These are phyloP conservation scores for Aspergillus udagawae DNA, from an alignment of 2,329 filamentous ascomycete genomes.

Conservation along the genomic window DNA sequence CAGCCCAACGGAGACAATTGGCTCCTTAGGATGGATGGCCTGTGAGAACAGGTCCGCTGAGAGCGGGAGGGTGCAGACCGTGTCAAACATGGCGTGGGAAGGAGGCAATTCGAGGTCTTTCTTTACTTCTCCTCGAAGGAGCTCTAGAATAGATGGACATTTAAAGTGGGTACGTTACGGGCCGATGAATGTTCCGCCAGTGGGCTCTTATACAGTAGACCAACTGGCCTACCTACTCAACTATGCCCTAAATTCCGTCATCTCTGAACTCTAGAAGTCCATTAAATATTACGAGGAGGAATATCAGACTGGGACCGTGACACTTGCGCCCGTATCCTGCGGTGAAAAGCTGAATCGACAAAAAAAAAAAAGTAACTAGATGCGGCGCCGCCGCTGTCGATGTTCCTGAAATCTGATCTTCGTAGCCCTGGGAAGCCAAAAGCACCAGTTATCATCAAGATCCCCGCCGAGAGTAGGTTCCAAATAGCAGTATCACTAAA, in stretches of 20 bases:
- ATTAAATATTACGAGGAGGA: neutral
- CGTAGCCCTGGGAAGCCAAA: too few relatives aligned
- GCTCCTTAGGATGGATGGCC: constrained; percentile 77
- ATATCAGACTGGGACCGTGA: neutral
- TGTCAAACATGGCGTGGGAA: constrained; percentile 69
- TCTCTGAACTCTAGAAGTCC: neutral
- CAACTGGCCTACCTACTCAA: too few relatives aligned
- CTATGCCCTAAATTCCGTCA: neutral
- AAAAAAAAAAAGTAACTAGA: neutral
- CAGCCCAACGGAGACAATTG: constrained; percentile 80
- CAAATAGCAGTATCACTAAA: too few relatives aligned
- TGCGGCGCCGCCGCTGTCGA: neutral
- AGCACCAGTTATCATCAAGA: too few relatives aligned
- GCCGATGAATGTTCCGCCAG: constrained; percentile 20
- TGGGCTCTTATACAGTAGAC: neutral
- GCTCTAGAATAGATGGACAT: constrained; percentile 3
- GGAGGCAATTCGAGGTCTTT: neutral
- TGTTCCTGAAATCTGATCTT: too few relatives aligned
- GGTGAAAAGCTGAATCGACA: neutral
- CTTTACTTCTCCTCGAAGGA: constrained; percentile 3
- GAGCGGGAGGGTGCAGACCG: constrained; percentile 83
- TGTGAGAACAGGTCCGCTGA: constrained; percentile 83
- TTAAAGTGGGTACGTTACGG: constrained; percentile 15
- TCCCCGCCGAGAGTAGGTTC: neutral
- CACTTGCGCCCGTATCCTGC: neutral